Evolutionary conservation across 352 stramenopile genomes (phyloP), one percentile per base, ranked within the genome.

Genomic region (Phytophthora parvispora): DNA sequence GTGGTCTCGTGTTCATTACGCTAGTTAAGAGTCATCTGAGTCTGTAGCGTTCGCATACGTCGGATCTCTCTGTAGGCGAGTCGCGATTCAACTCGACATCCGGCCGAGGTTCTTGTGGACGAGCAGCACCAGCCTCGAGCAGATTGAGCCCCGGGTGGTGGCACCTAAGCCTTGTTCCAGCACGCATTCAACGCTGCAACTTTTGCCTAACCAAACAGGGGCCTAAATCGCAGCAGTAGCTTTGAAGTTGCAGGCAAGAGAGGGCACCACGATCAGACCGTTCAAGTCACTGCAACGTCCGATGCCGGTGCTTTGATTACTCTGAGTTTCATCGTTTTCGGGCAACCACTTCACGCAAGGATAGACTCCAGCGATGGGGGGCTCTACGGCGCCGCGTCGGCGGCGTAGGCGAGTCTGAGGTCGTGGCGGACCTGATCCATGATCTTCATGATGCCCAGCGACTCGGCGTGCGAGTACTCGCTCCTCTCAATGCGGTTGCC

Each of bases 351-450:
- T 38, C 4, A 38, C 12, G 31, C 31, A 38, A 2, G 31, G 15
- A 16, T 38, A 16, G 31, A 5, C 31, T 12, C 31, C 31, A 38
- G 15, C 31, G 31, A 38, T 38, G 31, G 31, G 31, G 2, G 7
- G 32, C 16, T 38, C 27, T 61, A 61, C 36, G 29, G 16, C 7
- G 43, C 42, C 2, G 42, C 18, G 18, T 72, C 62, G 22, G 61
- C 54, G 12, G 61, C 55, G 40, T 84, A 86, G 13, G 80, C 69
- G 13, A 89, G 70, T 55, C 67, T 74, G 15, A 94, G 64, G 49
- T 87, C 68, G 24, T 72, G 13, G 12, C 85, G 70, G 55, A 92
- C 73, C 43, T 80, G 55, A 64, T 94, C 86, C 63, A 94, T 81
- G 51, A 92, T 85, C 28, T 66, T 60, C 50, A 76, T 72, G 18